Conservation (phyloP, 176 grass and related monocot genomes). For the Oryza meyeriana region DNA sequence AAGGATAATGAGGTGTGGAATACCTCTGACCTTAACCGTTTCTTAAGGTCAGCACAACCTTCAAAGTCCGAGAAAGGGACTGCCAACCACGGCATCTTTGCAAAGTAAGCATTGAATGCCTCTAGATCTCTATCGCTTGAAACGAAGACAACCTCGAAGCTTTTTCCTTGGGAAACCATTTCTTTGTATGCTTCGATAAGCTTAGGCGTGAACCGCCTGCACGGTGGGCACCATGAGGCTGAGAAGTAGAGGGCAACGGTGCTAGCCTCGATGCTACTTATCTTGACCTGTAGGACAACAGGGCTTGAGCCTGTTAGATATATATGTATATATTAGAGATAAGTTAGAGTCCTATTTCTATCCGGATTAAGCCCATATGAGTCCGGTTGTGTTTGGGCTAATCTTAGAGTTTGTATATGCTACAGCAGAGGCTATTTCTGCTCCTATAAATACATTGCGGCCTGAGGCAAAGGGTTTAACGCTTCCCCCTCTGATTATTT, state of each 20-base stretch:
- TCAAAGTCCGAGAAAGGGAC: constrained; percentile 68
- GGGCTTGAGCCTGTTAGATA: too few species aligned
- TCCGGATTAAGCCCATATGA: too few species aligned
- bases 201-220: constrained; percentile 63
- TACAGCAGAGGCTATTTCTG: too few species aligned
- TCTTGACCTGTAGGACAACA: constrained; percentile 57
- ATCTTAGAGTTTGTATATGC: too few species aligned
- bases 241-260: constrained; percentile 80
- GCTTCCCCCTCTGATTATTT: too few species aligned
- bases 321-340: too few species aligned
- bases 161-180: constrained; percentile 49
- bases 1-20: constrained; percentile 62
- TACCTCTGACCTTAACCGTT: constrained; percentile 41
- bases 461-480: too few species aligned
- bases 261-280: constrained; percentile 44
- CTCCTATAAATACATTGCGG: too few species aligned
- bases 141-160: constrained; percentile 59
- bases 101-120: constrained; percentile 53
- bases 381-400: too few species aligned
- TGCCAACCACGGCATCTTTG: constrained; percentile 78
- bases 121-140: constrained; percentile 49
- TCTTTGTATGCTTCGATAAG: constrained; percentile 69
- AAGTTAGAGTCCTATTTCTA: too few species aligned
- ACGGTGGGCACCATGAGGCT: constrained; percentile 72
- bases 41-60: constrained; percentile 35